Evolutionary conservation across 306 rosid genomes (phyloP).

Genomic region (Ormosia emarginata): DNA sequence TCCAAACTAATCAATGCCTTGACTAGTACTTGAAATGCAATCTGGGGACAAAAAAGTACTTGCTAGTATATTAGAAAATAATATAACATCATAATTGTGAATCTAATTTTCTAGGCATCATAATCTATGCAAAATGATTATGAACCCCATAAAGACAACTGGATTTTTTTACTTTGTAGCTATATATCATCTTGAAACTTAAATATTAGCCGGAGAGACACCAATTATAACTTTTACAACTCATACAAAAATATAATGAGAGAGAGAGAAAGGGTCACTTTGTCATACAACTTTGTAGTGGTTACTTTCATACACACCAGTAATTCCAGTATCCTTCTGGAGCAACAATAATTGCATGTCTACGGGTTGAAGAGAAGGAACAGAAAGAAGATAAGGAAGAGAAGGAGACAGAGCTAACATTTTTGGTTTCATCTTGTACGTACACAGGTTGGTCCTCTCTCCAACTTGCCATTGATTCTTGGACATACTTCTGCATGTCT

Average conservation of each 20-base stretch:
- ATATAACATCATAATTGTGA: conserved; percentile 31
- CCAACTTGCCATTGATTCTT: conserved; percentile 79
- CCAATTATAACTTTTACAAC: conserved; percentile 20
- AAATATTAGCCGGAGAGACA: conserved; percentile 40
- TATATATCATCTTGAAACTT: conserved; percentile 33
- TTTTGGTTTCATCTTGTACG: conserved; percentile 84
- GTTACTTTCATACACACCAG: background rate
- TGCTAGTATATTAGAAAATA: conserved; percentile 39
- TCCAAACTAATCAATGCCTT: conserved; percentile 81
- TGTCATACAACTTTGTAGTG: background rate
- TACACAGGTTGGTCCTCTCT: conserved; percentile 53
- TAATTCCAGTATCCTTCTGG: no score
- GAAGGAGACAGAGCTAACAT: conserved; percentile 48
- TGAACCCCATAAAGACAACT: conserved; percentile 29
- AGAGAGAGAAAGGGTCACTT: background rate
- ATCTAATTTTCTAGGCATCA: conserved; percentile 45
- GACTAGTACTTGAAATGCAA: conserved; percentile 85
- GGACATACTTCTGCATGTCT: conserved; percentile 73
- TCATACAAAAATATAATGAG: background rate
- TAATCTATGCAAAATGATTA: conserved; percentile 49
- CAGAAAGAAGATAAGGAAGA: background rate
- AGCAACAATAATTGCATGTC: no score
- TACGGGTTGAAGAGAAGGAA: no score
- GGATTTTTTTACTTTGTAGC: conserved; percentile 13
- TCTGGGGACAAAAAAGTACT: conserved; percentile 51